Percentiles rank a stretch among this genome's conserved stretches.
Evolutionary conservation across 1,284 basidiomycete species (phyloP).

Genomic region (Ganoderma multipileum): DNA sequence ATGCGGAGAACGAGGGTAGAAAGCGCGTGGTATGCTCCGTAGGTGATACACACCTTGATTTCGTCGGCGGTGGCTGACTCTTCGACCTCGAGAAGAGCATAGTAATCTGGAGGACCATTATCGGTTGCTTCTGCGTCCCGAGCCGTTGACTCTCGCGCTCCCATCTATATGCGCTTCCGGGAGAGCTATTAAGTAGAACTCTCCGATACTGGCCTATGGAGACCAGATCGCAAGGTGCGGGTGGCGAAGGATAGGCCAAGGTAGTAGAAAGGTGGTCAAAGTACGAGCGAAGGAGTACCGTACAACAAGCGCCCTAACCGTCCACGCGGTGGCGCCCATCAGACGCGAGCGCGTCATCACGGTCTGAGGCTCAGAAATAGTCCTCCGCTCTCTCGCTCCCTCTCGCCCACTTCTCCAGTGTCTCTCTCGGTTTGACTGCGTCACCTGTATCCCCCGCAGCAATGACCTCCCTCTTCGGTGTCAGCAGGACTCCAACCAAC

Average conservation of each 20-base stretch:
- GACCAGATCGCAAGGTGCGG: too few species aligned
- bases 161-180: constrained; percentile 53
- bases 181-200: not conserved
- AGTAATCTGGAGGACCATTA: constrained; percentile 68
- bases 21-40: constrained; percentile 6
- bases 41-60: constrained; percentile 68
- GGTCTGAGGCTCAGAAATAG: too few species aligned
- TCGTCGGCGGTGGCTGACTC: constrained; percentile 87
- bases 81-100: constrained; percentile 79
- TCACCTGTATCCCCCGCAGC: not conserved
- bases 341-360: too few species aligned
- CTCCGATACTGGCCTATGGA: too few species aligned
- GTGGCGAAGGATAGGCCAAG: too few species aligned
- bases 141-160: constrained; percentile 68
- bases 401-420: not conserved
- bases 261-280: too few species aligned
- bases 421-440: not conserved
- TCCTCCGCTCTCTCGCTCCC: not conserved
- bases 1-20: not conserved
- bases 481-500: constrained; percentile 20
- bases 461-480: constrained; percentile 29
- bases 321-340: too few species aligned
- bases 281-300: too few species aligned
- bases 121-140: constrained; percentile 41
- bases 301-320: too few species aligned